Base-by-base conservation (phyloP, 2,329 filamentous ascomycete species). In the Fonsecaea pedrosoi region DNA sequence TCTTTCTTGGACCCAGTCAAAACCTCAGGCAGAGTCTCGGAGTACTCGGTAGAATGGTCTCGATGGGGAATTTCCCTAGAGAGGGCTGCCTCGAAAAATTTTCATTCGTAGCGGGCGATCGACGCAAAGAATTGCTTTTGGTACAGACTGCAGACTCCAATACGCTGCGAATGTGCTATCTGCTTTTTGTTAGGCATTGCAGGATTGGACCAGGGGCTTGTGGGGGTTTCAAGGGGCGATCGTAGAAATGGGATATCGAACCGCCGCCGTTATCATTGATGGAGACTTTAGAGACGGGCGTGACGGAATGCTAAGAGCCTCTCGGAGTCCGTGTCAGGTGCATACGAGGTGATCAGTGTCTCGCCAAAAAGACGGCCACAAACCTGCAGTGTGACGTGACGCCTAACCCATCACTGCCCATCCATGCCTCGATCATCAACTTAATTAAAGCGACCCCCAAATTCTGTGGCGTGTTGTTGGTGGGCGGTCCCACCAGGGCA, bases 251-350 rank as follows among this genome's bases (percentile, higher is more conserved):
- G 53, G 53, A 55, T 34, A 55, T 55, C 53, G 53, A n/a, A 30
- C 53, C 53, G 53, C 53, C 12, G 53, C 30, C 6, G 18, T 25
- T 50, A 50, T 50, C 45, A 25, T 21, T 3, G 18, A 25, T 2
- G 2, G 45, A 50, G 45, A 50, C 45, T 9, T 25, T 50, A 8
- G 18, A 21, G 45, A 25, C 45, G 45, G 45, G 12, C 7, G 21
- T 4, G 18, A 25, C 45, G 45, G 45, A 50, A 25, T 18, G 6
- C 45, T 25, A 30, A 13, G 45, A 12, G 45, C 7, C 45, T 10
- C 45, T 60, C 57, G 57, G 57, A 32, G 57, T 60, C 57, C 57
- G 57, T 48, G 37, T 15, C 25, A 48, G 42, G 40, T 25, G 25
- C 25, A 25, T 18, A 18, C 37, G 2, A 38, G 37, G 37, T 38